phyloP scores from a whole-genome alignment of 441 rosid species.

The Brassica balearica region DNA sequence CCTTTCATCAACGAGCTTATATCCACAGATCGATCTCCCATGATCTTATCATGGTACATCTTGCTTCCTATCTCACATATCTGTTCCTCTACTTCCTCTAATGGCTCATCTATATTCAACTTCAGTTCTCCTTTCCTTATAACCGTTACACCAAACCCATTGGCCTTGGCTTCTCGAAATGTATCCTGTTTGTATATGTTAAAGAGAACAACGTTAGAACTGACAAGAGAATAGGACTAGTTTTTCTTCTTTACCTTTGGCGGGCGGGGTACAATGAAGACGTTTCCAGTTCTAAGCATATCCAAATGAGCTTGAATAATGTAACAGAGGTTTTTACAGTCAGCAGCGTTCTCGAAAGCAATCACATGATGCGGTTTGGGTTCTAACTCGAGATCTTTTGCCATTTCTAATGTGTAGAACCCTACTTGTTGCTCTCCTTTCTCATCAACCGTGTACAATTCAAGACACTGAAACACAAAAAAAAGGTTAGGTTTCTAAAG shows the following conservation, averaged over 20 bases:
- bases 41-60: conserved; percentile 82
- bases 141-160: conserved; percentile 82
- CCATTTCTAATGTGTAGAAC: conserved; percentile 93
- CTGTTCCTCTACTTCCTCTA: conserved; percentile 86
- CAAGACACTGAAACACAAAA: conserved; percentile 68
- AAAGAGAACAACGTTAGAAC: conserved; percentile 1
- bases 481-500: neutral
- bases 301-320: conserved; percentile 89
- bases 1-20: conserved; percentile 84
- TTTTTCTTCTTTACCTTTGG: conserved; percentile 66
- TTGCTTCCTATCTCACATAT: conserved; percentile 86
- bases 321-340: conserved; percentile 76
- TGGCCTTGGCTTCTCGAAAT: conserved; percentile 85
- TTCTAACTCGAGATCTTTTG: conserved; percentile 85
- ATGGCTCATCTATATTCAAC: conserved; percentile 77
- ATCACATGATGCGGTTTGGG: conserved; percentile 87
- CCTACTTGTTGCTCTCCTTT: conserved; percentile 72
- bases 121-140: conserved; percentile 77
- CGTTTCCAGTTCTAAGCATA: conserved; percentile 77
- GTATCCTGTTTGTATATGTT: conserved; percentile 60
- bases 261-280: conserved; percentile 82
- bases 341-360: conserved; percentile 79
- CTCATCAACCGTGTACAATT: conserved; percentile 63
- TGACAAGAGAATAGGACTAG: neutral
- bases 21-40: conserved; percentile 76